Base-by-base conservation (phyloP, 1,139 yeast species). In the Starmera stellimalicola region DNA sequence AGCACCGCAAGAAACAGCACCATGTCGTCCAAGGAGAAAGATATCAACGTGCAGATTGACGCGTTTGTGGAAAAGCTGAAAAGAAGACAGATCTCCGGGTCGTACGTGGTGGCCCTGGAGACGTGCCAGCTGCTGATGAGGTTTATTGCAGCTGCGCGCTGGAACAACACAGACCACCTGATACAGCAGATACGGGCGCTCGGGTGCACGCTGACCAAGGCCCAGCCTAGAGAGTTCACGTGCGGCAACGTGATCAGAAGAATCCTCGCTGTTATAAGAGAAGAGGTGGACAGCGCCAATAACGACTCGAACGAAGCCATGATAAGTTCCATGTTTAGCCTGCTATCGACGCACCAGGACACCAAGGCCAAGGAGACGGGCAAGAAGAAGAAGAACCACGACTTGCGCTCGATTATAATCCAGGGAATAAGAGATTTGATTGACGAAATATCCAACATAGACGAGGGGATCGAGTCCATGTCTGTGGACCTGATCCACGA, bases 401-500 rank as follows among this genome's bases (percentile, higher is more conserved):
- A 85, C 51, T 70, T 83, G 51, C 73, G 95, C 51, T 84, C 95
- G 6, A 78, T 85, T 27, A 80, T 88, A 26, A 88, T 91, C 39
- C 97, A 91, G 57, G 96, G 95, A 5, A 88, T 93, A 41, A 80
- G 87, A 53, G 96, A 87, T 49, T 69, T 93, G 40, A 77, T 87
- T 37, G 98, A 91, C 57, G 99, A 93, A 57, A 83, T 93, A 38
- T 70, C 82, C 27, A 82, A 82, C 48, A 83, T 84, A 29, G 91
- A 87, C 52, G 97, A 88, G 47, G 91, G 91, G 39, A 78, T 93
- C 32, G 94, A 88, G 54, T 74, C 77, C 39, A 81, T 87, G 77
- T 81, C 95, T 16, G 79, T 80, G 27, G 98, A 93, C 54, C 70
- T 91, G 63, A 85, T 93, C 53, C 97, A 91, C 57, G 97, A 91